Percentiles rank a stretch among this genome's conserved stretches.
phyloP scores from a whole-genome alignment of 2,329 filamentous ascomycete genomes.

The Gyromitra esculenta region DNA sequence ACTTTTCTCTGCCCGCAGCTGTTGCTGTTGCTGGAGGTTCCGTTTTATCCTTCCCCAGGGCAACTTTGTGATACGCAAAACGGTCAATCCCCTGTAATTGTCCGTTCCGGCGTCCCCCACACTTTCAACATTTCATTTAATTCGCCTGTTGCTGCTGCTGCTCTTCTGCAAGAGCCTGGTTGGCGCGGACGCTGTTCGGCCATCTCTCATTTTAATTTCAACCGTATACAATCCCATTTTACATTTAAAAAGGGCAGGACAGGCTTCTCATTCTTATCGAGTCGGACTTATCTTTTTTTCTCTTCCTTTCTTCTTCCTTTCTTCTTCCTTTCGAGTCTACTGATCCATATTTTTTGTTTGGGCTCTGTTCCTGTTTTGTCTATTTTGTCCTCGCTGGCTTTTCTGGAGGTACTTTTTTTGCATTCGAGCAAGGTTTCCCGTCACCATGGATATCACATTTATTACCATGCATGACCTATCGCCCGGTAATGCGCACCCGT shows the following conservation, averaged over 20 bases:
- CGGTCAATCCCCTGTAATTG: conserved; percentile 50
- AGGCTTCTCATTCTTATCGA: conserved; percentile 48
- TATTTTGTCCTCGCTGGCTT: conserved; percentile 6
- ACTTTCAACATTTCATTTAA: conserved; percentile 48
- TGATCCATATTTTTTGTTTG: conserved; percentile 16
- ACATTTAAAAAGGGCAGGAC: conserved; percentile 44
- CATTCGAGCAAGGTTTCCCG: conserved; percentile 15
- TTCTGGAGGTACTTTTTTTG: conserved; percentile 6
- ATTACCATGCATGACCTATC: conserved; percentile 87
- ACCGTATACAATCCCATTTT: conserved; percentile 44
- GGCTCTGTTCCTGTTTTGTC: conserved; percentile 12
- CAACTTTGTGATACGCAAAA: conserved; percentile 51
- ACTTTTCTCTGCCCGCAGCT: conserved; percentile 22
- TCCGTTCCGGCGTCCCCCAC: conserved; percentile 50
- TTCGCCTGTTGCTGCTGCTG: conserved; percentile 34
- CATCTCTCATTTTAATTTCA: conserved; percentile 50
- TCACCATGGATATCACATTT: conserved; percentile 81
- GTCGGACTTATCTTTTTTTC: conserved; percentile 26
- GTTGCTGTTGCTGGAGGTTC: conserved; percentile 33
- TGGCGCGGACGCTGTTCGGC: conserved; percentile 35
- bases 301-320: conserved; percentile 15
- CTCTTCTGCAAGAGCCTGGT: conserved; percentile 34
- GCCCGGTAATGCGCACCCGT: conserved; percentile 46
- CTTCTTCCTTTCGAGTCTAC: conserved; percentile 32
- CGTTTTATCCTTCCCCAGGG: conserved; percentile 48